Base-by-base conservation (phyloP, 2,329 filamentous ascomycete species). In the Pseudopithomyces chartarum region DNA sequence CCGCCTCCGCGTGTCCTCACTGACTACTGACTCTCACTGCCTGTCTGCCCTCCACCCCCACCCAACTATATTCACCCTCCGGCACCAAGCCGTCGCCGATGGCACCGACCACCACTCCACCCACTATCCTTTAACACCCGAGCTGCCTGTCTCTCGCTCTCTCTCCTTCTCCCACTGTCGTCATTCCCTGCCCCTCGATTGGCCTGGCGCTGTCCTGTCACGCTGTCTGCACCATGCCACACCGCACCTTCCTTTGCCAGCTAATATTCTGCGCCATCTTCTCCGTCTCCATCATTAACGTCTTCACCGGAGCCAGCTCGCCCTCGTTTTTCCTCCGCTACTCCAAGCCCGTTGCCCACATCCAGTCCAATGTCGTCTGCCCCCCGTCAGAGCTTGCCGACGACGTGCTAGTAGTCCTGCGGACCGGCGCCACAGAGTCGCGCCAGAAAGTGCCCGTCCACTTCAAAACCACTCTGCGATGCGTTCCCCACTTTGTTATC, bases 401-500 rank as follows among this genome's bases (percentile, higher is more conserved):
- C 17, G 82, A 87, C 65, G 71, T 86, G 12, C 78, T 86, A 23
- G 80, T 87, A 5, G 76, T 86, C n/a, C 76, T 87, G 60, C 83
- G 84, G 59, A 87, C 85, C 1, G 85, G 85, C 40, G 84, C 84
- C 15, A 86, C 84, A 15, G 85, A 87, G 69, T 80, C 83, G 17
- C 77, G 78, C 44, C 79, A 83, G 48, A 86, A 86, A 66, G 75
- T 87, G 11, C 84, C 85, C 2, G 75, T 82, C 13, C 84, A 87
- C 69, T 80, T 86, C 62, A 71, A 78, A 55, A 86, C 84, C 0
- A 85, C 83, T 0, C 74, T 87, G 39, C 77, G 78, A 66, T 87
- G 85, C 69, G 78, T 84, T 56, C 81, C 82, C 40, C 71, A 86
- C 69, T 83, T 81, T 56, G 76, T 82, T 34, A 78, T 88, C 55